Evolutionary conservation across 768 basidiomycete genomes (phyloP), one percentile per base, ranked within the genome.

Genomic region (Candolleomyces aberdarensis): DNA sequence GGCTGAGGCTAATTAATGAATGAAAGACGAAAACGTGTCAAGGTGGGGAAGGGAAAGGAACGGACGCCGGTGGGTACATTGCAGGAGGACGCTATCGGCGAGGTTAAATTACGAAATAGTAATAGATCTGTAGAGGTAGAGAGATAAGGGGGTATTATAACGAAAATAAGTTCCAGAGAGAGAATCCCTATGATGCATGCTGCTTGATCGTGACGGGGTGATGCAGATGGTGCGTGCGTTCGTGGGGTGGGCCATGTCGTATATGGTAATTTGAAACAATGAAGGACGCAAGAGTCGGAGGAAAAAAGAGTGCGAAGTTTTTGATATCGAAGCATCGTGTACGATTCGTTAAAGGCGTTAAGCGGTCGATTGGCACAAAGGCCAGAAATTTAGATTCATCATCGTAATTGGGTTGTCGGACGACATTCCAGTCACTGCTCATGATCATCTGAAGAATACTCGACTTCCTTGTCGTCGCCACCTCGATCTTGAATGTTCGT

Each of bases 191-290:
- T 43, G 54, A 43, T 53, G 52, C 52, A 53, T 53, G 52, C 32
- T 36, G 36, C 54, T 22, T 56, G 54, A 43, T 43, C 39, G 41
- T 56, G 54, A 56, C 41, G 54, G 36, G 36, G 54, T 56, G 54
- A 43, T 56, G 54, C 54, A 41, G 40, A 36, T 31, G 31, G 54
- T 46, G 44, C 44, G 40, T 56, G 54, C 54, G 54, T 56, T 31
- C 54, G 54, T 56, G 54, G 54, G 54, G 54, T n/a, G 22, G 54
- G 8, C 19, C 15, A 29, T 4, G 54, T 56, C 54, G 54, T 19
- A 41, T 56, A 56, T 68, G 70, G 69, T 60, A 71, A 65, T 64
- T 66, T 69, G 68, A 70, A 71, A 70, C 69, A 66, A 67, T 53
- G 52, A 62, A 58, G 64, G 56, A 57, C 50, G 59, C 63, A 64